Base-by-base conservation (phyloP, 441 rosid species). In the Syzygium malaccense region DNA sequence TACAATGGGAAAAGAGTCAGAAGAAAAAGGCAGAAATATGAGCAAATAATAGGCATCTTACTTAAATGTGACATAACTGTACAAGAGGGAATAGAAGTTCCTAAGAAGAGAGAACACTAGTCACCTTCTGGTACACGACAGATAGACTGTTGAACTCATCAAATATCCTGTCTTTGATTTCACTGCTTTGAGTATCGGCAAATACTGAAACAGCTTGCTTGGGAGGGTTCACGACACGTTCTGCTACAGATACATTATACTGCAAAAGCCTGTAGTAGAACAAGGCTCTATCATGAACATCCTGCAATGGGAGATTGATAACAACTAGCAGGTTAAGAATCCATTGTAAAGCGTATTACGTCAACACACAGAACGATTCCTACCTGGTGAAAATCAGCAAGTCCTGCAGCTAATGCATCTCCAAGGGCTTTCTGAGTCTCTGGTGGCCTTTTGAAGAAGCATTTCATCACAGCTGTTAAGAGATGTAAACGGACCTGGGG, bases 181-280 rank as follows among this genome's bases (percentile, higher is more conserved):
- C 99, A 91, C 98, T 98, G 94, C 98, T 98, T 91, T 96, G 99
- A 87, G 98, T 95, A 94, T 98, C 98, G 86, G 99, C 99, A 91
- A 98, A 97, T 89, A 97, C 99, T 57, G 99, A 98, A 92, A 97
- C 99, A 90, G 98, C 98, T 94, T 98, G 98, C 91, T 98, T 97
- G 89, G 99, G 99, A 92, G 99, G 99, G 92, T 97, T 96, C 88
- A 97, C 98, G 19, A 96, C 96, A 88, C 93, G 91, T 92, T 96
- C 99, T 88, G 99, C 98, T 51, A 92, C 93, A 49, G 97, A 93
- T 86, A 95, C 96, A 88, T 96, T 90, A 75, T 95, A 85, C 87
- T 94, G 98, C 93, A 97, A 92, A 90, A 97, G 95, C 93, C 99
- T 96, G 91, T 96, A 96, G 94, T 98, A 98, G 95, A 97, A 96